Evolutionary conservation across 2,329 filamentous ascomycete genomes (phyloP).

Genomic region (Colletotrichum abscissum): DNA sequence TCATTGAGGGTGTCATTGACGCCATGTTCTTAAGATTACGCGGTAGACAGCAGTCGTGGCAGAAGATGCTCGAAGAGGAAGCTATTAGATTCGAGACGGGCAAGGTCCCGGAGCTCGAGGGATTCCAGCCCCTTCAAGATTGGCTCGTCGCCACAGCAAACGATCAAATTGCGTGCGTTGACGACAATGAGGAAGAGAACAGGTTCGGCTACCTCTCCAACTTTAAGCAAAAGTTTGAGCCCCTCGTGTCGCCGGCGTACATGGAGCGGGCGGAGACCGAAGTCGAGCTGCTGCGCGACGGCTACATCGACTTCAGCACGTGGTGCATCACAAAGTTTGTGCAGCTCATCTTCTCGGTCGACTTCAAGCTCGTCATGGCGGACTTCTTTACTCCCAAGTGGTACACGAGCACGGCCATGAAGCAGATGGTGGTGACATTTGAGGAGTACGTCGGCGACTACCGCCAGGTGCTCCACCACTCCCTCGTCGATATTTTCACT

Average conservation of each 20-base stretch:
- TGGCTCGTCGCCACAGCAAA: constrained; percentile 98
- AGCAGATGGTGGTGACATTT: constrained; percentile 93
- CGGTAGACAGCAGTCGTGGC: constrained; percentile 85
- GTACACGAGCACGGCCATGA: constrained; percentile 89
- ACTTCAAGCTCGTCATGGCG: constrained; percentile 85
- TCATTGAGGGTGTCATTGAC: constrained; percentile 94
- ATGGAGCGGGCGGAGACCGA: constrained; percentile 80
- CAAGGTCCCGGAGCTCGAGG: constrained; percentile 66
- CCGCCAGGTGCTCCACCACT: constrained; percentile 83
- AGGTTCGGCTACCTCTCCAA: constrained; percentile 85
- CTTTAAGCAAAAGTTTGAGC: constrained; percentile 86
- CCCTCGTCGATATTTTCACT: constrained; percentile 89
- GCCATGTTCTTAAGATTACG: constrained; percentile 93
- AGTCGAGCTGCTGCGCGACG: constrained; percentile 81
- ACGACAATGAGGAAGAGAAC: constrained; percentile 84
- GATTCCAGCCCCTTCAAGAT: constrained; percentile 86
- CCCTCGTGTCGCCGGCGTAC: constrained; percentile 84
- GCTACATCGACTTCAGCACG: constrained; percentile 94
- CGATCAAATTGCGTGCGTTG: constrained; percentile 98
- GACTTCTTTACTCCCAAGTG: constrained; percentile 93
- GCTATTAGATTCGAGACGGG: constrained; percentile 75
- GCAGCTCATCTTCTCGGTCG: constrained; percentile 86
- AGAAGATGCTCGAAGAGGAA: constrained; percentile 89
- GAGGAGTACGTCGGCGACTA: constrained; percentile 96
- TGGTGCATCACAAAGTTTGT: constrained; percentile 92